Conservation (phyloP, 2,329 filamentous ascomycete species). For the Fonsecaea monophora region DNA sequence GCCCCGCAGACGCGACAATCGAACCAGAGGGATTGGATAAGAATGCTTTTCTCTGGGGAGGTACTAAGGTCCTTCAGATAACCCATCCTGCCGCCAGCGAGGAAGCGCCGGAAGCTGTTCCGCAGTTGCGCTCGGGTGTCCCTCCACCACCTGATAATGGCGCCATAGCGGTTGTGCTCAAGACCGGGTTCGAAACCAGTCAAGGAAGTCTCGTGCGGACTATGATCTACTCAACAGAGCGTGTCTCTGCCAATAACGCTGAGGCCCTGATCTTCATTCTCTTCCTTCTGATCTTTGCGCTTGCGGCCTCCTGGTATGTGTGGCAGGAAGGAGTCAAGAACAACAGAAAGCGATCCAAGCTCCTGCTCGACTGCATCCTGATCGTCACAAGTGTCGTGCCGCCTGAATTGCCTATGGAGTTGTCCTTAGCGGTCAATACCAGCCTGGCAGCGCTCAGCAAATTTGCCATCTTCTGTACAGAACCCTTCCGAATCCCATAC, state of each 20-base stretch:
- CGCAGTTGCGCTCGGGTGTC: slow-evolving; percentile 76
- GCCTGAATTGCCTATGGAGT: slow-evolving; percentile 97
- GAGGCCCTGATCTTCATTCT: slow-evolving; percentile 97
- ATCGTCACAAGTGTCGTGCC: slow-evolving; percentile 98
- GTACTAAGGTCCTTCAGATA: slow-evolving; percentile 95
- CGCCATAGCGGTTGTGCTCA: slow-evolving; percentile 90
- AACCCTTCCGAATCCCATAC: slow-evolving; percentile 97
- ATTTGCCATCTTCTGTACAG: slow-evolving; percentile 97
- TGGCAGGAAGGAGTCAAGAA: slow-evolving; percentile 95
- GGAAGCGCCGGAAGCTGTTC: slow-evolving; percentile 63
- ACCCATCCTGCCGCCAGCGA: slow-evolving; percentile 84
- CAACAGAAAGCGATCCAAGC: slow-evolving; percentile 96
- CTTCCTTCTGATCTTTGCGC: slow-evolving; percentile 92
- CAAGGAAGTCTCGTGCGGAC: slow-evolving; percentile 97
- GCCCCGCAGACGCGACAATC: slow-evolving; percentile 78
- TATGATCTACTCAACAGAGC: slow-evolving; percentile 99
- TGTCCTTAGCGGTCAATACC: slow-evolving; percentile 96
- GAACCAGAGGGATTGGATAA: slow-evolving; percentile 94
- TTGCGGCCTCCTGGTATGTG: slow-evolving; percentile 98
- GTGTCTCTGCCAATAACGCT: slow-evolving; percentile 96
- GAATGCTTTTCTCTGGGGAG: slow-evolving; percentile 94
- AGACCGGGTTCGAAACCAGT: slow-evolving; percentile 98
- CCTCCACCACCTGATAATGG: slow-evolving; percentile 88
- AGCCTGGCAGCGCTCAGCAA: slow-evolving; percentile 93
- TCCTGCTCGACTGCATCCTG: slow-evolving; percentile 94